Percentiles rank a stretch among this genome's conserved stretches.
Evolutionary conservation across 306 rosid genomes (phyloP).

Genomic region (Cicer judaicum): DNA sequence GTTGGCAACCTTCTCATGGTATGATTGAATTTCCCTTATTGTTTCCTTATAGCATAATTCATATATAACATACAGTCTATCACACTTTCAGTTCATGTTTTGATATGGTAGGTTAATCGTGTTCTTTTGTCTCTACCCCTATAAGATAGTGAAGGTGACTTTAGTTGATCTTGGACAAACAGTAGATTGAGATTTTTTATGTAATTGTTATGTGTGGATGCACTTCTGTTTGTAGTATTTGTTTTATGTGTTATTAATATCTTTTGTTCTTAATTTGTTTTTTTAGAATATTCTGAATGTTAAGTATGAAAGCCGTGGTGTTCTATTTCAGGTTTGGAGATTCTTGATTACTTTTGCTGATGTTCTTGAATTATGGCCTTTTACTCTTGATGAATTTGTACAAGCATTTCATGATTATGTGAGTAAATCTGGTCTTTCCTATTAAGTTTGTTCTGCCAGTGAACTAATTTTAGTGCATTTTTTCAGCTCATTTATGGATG

Average conservation of each 20-base stretch:
- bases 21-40: conserved; percentile 40
- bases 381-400: conserved; percentile 93
- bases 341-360: conserved; percentile 94
- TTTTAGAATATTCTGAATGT: conserved; percentile 36
- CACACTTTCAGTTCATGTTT: conserved; percentile 3
- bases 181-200: conserved; percentile 29
- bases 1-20: conserved; percentile 97
- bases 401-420: conserved; percentile 97
- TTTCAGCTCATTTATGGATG: conserved; percentile 24
- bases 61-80: neutral
- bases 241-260: neutral
- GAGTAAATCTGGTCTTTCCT: conserved; percentile 50
- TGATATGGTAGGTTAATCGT: conserved; percentile 23
- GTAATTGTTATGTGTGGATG: conserved; percentile 22
- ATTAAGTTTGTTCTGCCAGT: conserved; percentile 37
- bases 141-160: conserved; percentile 33
- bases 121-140: conserved; percentile 9
- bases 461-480: conserved; percentile 13
- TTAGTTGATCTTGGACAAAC: conserved; percentile 15
- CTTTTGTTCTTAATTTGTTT: neutral
- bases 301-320: conserved; percentile 34
- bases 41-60: neutral
- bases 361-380: conserved; percentile 93
- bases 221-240: neutral
- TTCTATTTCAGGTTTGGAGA: conserved; percentile 85